Conservation (phyloP, 176 grass and related monocot genomes). For the Lolium multiflorum region DNA sequence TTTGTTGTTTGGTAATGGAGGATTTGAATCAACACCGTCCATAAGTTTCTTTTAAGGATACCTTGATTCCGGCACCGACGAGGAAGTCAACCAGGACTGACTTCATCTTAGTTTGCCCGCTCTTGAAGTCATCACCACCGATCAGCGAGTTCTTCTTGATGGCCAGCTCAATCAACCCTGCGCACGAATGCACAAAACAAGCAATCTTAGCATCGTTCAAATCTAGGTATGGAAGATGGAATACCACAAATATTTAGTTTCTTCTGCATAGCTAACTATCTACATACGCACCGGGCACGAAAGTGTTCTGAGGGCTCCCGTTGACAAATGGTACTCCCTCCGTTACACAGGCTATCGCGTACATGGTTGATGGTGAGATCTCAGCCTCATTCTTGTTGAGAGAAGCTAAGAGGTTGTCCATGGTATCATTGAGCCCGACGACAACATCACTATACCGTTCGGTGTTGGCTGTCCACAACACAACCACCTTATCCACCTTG, state of each 20-base stretch:
- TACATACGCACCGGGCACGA: constrained; percentile 59
- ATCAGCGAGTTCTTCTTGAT: constrained; percentile 71
- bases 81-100: constrained; percentile 84
- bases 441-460: constrained; percentile 70
- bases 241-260: background rate
- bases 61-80: constrained; percentile 82
- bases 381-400: constrained; percentile 64
- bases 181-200: constrained; percentile 12
- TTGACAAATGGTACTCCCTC: constrained; percentile 80
- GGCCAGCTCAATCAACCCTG: constrained; percentile 82
- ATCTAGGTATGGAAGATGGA: background rate
- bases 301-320: constrained; percentile 80
- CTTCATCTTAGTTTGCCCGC: constrained; percentile 91
- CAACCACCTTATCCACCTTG: constrained; percentile 68
- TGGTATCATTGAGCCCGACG: constrained; percentile 69
- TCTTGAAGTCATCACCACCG: constrained; percentile 90
- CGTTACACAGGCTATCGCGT: constrained; percentile 60
- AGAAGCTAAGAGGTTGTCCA: constrained; percentile 64
- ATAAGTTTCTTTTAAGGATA: background rate
- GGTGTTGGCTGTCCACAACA: constrained; percentile 78
- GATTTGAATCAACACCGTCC: background rate
- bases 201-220: background rate
- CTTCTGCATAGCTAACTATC: background rate
- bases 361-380: constrained; percentile 76
- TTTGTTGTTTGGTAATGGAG: background rate